Conservation (phyloP, 2,329 filamentous ascomycete species). For the Epichloe festucae region DNA sequence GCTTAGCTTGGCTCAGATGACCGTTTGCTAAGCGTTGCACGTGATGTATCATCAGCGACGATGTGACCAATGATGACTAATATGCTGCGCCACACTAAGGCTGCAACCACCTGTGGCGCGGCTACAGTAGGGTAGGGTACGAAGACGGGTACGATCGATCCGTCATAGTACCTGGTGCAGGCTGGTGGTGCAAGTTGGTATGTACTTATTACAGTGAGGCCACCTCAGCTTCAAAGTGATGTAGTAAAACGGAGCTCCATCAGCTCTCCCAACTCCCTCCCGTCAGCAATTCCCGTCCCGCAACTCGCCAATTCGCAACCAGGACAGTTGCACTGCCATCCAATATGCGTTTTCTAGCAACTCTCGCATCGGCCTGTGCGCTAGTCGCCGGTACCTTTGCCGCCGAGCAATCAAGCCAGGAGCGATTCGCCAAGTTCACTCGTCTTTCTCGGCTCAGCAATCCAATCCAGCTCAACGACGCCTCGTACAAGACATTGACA, state of each 20-base stretch:
- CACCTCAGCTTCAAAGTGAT: slow-evolving; percentile 21
- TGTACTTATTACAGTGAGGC: slow-evolving; percentile 10
- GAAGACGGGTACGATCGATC: too few species aligned
- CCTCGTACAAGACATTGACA: slow-evolving; percentile 63
- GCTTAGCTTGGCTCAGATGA: slow-evolving; percentile 9
- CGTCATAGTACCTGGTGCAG: too few species aligned
- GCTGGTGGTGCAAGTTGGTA: too few species aligned
- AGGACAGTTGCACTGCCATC: slow-evolving; percentile 5
- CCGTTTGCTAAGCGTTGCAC: not conserved
- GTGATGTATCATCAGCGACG: slow-evolving; percentile 1
- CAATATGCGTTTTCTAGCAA: slow-evolving; percentile 57
- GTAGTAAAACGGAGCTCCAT: slow-evolving; percentile 10
- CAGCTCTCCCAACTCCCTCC: not conserved
- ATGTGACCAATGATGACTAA: not conserved
- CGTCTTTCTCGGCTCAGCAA: slow-evolving; percentile 49
- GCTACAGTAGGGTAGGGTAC: too few species aligned
- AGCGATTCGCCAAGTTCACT: slow-evolving; percentile 61
- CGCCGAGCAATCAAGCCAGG: slow-evolving; percentile 48
- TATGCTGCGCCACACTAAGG: not conserved
- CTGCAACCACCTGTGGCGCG: not conserved
- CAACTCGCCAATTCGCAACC: slow-evolving; percentile 6
- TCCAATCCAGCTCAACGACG: slow-evolving; percentile 68
- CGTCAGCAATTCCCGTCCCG: not conserved
- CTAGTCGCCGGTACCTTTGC: slow-evolving; percentile 46
- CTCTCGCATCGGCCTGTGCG: slow-evolving; percentile 50